Conservation (phyloP, 345 rosid genomes). For the Punica granatum region DNA sequence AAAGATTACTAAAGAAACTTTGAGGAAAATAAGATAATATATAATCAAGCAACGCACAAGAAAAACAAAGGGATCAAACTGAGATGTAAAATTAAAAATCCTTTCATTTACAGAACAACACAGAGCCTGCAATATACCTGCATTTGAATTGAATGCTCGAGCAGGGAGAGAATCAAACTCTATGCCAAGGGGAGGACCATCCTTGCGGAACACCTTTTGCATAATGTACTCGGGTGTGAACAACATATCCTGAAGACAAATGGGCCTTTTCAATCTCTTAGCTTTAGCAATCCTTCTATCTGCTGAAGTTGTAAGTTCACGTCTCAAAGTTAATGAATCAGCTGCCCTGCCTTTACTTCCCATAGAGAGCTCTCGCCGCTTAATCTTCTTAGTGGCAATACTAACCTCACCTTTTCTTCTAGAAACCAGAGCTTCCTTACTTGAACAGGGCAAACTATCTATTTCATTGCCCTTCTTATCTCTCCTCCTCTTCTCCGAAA, state of each 20-base stretch:
- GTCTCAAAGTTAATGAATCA: conserved; percentile 19
- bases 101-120: neutral
- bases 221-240: conserved; percentile 50
- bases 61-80: neutral
- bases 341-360: conserved; percentile 9
- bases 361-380: neutral
- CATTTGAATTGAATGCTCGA: conserved; percentile 17
- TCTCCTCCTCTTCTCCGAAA: conserved; percentile 62
- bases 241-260: conserved; percentile 41
- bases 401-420: neutral
- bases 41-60: neutral
- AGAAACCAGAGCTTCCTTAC: conserved; percentile 1
- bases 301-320: conserved; percentile 12
- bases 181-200: conserved; percentile 82
- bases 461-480: conserved; percentile 23
- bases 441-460: conserved; percentile 9
- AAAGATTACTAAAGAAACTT: neutral
- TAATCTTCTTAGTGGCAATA: neutral
- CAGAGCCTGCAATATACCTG: conserved; percentile 15
- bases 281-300: conserved; percentile 13
- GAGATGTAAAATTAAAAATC: neutral
- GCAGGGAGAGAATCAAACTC: conserved; percentile 62
- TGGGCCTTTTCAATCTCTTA: conserved; percentile 17
- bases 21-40: neutral
- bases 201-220: conserved; percentile 72